These are phyloP conservation scores for Aspergillus incahuasiensis DNA, from an alignment of 495 filamentous ascomycete genomes.

Conservation along the genomic window DNA sequence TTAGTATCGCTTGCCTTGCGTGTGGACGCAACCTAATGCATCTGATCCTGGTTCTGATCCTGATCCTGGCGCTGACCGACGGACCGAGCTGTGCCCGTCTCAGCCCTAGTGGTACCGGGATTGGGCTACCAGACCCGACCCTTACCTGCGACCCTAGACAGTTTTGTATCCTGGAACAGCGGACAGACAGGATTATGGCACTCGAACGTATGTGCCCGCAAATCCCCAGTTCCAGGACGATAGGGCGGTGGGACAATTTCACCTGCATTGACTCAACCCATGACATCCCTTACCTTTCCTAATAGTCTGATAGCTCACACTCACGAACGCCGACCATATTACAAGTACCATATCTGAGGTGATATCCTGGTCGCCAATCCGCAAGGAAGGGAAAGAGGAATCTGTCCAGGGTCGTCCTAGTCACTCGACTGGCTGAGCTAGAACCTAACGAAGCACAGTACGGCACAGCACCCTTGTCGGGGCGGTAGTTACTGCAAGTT, in stretches of 20 bases:
- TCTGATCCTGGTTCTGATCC: not conserved
- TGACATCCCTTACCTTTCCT: not conserved
- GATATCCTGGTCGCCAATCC: too few species aligned
- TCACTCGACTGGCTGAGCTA: too few species aligned
- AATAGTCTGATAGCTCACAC: too few species aligned
- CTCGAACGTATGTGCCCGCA: not conserved
- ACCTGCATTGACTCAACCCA: not conserved
- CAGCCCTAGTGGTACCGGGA: not conserved
- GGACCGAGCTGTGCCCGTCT: not conserved
- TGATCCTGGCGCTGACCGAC: not conserved
- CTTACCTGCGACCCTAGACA: too few species aligned
- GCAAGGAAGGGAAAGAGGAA: too few species aligned
- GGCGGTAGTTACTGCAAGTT: too few species aligned
- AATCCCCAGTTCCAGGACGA: not conserved
- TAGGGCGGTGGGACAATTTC: not conserved
- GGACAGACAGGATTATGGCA: too few species aligned
- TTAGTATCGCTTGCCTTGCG: not conserved
- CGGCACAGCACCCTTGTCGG: too few species aligned
- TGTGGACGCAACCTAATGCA: not conserved
- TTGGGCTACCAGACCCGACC: too few species aligned
- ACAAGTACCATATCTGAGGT: not conserved
- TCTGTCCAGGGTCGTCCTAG: too few species aligned
- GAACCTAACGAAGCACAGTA: too few species aligned
- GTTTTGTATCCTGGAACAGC: too few species aligned
- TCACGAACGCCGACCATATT: not conserved